Base-by-base conservation (phyloP, 2,329 filamentous ascomycete species). In the Alternaria consortialis region DNA sequence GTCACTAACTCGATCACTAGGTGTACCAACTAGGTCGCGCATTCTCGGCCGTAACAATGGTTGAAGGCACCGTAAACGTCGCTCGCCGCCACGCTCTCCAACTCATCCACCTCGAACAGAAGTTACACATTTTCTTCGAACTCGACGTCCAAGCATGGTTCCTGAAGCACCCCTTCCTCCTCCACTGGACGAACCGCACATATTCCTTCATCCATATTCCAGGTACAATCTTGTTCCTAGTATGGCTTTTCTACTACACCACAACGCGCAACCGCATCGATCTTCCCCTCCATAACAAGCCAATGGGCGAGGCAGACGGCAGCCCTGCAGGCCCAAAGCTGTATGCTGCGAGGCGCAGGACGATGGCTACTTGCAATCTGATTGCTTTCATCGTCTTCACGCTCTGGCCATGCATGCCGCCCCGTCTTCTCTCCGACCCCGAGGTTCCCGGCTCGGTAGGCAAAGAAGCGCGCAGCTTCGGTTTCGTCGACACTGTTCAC, bases 181-280 rank as follows among this genome's bases (percentile, higher is more conserved):
- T 93, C 81, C 85, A 83, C 66, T 91, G 86, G 86, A 90, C 88
- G 68, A 92, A 92, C 78, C 85, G 89, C 71, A 84, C 86, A 29
- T 92, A 92, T 79, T 91, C 89, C 6, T 92, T 91, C 78, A 91
- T 93, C 70, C 90, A 92, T 76, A 92, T 92, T 59, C 90, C 90
- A 0, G 90, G 89, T 13, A 92, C 90, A 6, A 92, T 92, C 66
- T 83, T 89, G 44, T 93, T 91, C 72, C 81, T 88, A 25, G 83
- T 87, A 37, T 85, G 87, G 72, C 83, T 92, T 5, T 92, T 87
- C 80, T 91, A 90, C 79, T 85, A 90, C 73, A 91, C 89, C 47
- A 91, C 88, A 25, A 88, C 87, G 7, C 84, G 84, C 53, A 86
- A 86, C 73, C 81, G 84, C 32, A 74, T 79, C 34, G 74, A 80